Percentiles rank a stretch among this genome's conserved stretches.
phyloP scores from a whole-genome alignment of 345 rosid species.

The Hibiscus tridactylites region DNA sequence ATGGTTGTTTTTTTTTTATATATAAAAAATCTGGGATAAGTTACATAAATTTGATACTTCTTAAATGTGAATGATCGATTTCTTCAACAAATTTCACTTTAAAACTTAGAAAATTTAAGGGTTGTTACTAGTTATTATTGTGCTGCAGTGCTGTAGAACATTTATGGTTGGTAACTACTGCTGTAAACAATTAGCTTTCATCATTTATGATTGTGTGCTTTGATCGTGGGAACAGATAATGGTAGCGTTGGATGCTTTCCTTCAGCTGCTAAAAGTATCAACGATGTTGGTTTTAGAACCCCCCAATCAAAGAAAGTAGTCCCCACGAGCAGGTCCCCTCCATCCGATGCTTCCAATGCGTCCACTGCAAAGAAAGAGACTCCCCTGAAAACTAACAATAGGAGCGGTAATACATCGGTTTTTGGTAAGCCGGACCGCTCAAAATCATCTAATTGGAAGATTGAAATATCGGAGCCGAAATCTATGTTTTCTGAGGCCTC shows the following conservation, averaged over 20 bases:
- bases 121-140: neutral
- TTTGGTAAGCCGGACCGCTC: conserved; percentile 17
- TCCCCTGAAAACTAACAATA: conserved; percentile 27
- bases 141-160: neutral
- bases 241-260: conserved; percentile 34
- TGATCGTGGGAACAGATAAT: conserved; percentile 43
- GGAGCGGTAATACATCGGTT: conserved; percentile 9
- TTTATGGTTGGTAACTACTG: neutral
- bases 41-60: neutral
- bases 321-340: conserved; percentile 62
- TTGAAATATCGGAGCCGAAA: neutral
- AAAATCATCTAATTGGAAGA: conserved; percentile 14
- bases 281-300: conserved; percentile 31
- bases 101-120: neutral
- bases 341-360: conserved; percentile 26
- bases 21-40: too few relatives aligned
- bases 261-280: conserved; percentile 35
- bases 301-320: conserved; percentile 47
- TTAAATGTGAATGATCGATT: neutral
- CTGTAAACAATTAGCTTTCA: neutral
- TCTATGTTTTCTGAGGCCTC: neutral
- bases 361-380: conserved; percentile 36
- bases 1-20: too few relatives aligned
- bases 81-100: neutral
- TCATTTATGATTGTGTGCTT: conserved; percentile 14